Percentiles rank a stretch among this genome's conserved stretches.
Conservation (phyloP, 805 yeast genomes). For the Saccharomycopsis vini region DNA sequence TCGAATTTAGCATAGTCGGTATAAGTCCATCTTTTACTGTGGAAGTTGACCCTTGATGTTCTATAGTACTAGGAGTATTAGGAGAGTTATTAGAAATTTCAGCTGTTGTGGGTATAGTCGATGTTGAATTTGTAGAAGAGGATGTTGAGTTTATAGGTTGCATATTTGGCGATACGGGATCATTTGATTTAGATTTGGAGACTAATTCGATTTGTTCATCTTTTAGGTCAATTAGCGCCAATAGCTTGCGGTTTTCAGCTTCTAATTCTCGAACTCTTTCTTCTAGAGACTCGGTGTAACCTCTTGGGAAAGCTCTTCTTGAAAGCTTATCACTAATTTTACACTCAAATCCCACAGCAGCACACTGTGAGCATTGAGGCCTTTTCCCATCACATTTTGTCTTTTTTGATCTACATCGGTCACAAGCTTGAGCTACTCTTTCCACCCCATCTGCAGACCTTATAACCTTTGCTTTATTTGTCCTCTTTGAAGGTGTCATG, state of each 20-base stretch:
- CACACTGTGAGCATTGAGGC: slow-evolving; percentile 75
- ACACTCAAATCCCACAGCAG: slow-evolving; percentile 78
- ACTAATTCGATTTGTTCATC: slow-evolving; percentile 50
- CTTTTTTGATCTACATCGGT: slow-evolving; percentile 75
- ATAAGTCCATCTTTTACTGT: too few relatives aligned
- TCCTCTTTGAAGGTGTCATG: not conserved
- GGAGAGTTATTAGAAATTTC: not conserved
- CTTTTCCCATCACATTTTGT: slow-evolving; percentile 70
- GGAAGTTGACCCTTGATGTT: not conserved
- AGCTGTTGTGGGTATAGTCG: too few relatives aligned
- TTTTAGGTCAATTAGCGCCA: slow-evolving; percentile 52
- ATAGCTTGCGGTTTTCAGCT: slow-evolving; percentile 63
- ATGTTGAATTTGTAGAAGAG: too few relatives aligned
- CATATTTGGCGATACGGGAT: too few relatives aligned
- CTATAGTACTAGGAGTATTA: not conserved
- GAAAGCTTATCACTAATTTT: slow-evolving; percentile 81
- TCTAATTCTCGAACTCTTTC: slow-evolving; percentile 82
- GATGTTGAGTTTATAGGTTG: not conserved
- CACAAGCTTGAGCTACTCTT: slow-evolving; percentile 87
- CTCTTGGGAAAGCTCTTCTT: slow-evolving; percentile 81
- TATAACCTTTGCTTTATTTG: slow-evolving; percentile 37
- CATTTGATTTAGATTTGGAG: slow-evolving; percentile 23
- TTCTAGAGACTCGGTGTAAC: slow-evolving; percentile 84
- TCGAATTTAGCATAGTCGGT: slow-evolving; percentile 30
- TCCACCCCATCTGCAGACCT: slow-evolving; percentile 60